Evolutionary conservation across 805 yeast genomes (phyloP), one percentile per base, ranked within the genome.

Genomic region (Candida sonorensis): DNA sequence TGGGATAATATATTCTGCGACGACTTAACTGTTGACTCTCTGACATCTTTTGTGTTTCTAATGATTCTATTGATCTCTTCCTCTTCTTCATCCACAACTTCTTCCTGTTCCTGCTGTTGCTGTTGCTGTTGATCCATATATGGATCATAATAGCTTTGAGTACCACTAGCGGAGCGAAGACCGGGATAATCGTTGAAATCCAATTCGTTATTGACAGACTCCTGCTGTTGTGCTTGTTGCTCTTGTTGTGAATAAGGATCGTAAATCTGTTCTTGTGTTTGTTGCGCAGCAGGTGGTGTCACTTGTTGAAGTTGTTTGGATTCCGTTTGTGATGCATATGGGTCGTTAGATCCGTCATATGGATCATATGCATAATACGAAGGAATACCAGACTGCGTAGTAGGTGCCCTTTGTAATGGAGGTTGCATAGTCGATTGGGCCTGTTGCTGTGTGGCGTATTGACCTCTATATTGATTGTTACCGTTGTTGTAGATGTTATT

Each of bases 11-110:
- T 87, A 48, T 86, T 86, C 50, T 94, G 72, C 0, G 97, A 82
- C 24, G 88, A 77, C 11, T 84, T 79, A 9, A 87, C 76, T 2
- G 95, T 80, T 47, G 86, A 92, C 48, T 84, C 90, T 38, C 61
- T 46, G 22, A 53, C 51, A 37, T 55, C 61, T 55, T 90, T 88
- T 23, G 84, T 77, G 48, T 81, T 86, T 36, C 84, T 66, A 38
- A 83, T 80, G 43, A 88, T 85, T 39, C 81, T 81, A 53, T 83
- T 86, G 42, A 90, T 75, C 27, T 76, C 83, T 52, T 85, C 94
- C 12, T 90, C 84, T 44, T 85, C 97, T 53, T 83, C 94, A 42
- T 88, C 96, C 41, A 86, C 88, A 37, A 76, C 67, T 33, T 60
- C 60, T 33, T 59, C 66, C 34, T 59, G 62, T 29, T 58, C 54